Base-by-base conservation (phyloP, 2,329 filamentous ascomycete species). In the Aurifilum marmelostoma region DNA sequence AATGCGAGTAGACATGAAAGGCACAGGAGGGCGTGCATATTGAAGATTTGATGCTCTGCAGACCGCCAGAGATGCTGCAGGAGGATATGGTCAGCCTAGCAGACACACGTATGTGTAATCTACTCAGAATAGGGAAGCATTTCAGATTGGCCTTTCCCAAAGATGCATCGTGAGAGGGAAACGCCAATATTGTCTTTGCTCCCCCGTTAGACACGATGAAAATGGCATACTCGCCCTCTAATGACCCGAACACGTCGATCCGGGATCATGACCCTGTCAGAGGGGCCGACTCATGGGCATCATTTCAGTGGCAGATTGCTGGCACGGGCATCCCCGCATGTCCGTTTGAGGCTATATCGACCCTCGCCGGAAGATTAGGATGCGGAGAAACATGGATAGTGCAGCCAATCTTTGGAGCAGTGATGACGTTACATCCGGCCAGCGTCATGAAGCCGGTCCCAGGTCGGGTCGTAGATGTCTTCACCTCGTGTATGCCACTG, bases 341-440 rank as follows among this genome's bases (percentile, higher is more conserved):
- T 41, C 59, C 32, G 12, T 58, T 69, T 67, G 67, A 68, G 68
- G 66, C 54, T 52, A 63, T 70, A 65, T 67, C 60, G 59, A 68
- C 54, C 16, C 59, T 50, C 66, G 39, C 62, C 63, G 66, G 59
- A 52, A 52, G n/a, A 52, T 39, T 18, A 37, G n/a, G 59, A 68
- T 70, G 69, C 69, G 69, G 66, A 70, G 69, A 70, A 68, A 39
- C 66, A 63, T 63, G 61, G 41, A 29, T 29, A 61, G 37, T 34
- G 56, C 56, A 59, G 56, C 29, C 16, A 18, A 37, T 21, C 56
- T 59, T 27, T n/a, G n/a, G 50, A n/a, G 12, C 50, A 54, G 3
- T 12, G 50, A 54, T 54, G 24, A 54, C 24, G 60, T 7, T 64
- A 47, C 58, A 50, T 67, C 39, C 37, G 34, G 29, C 29, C 21